Conservation (phyloP, 2,329 filamentous ascomycete species). For the Zymoseptoria pseudotritici region DNA sequence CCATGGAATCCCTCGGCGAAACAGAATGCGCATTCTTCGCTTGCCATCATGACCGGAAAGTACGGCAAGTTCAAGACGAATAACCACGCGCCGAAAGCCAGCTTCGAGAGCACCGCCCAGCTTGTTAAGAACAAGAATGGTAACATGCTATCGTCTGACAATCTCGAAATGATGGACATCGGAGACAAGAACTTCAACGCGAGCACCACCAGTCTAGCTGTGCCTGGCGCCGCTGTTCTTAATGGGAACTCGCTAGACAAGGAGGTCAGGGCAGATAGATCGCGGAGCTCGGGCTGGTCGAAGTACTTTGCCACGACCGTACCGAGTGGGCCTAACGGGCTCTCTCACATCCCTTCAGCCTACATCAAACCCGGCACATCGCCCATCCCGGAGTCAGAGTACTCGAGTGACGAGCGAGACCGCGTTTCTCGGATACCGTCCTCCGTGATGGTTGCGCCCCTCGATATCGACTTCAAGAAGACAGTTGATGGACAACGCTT, state of each 20-base stretch:
- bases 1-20: constrained; percentile 4
- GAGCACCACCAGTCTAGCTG: constrained; percentile 10
- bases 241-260: constrained; percentile 23
- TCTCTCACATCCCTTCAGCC: constrained; percentile 27
- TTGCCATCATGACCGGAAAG: constrained; percentile 50
- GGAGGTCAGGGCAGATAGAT: constrained; percentile 32
- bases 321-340: constrained; percentile 30
- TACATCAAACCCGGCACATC: constrained; percentile 32
- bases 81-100: constrained; percentile 39
- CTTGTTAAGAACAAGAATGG: constrained; percentile 51
- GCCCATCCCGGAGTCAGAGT: constrained; percentile 46
- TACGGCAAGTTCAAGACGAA: constrained; percentile 41
- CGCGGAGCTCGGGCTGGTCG: constrained; percentile 51
- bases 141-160: constrained; percentile 35
- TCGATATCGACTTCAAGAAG: constrained; percentile 48
- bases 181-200: constrained; percentile 30
- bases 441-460: constrained; percentile 62
- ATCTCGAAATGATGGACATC: constrained; percentile 39
- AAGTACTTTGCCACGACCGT: constrained; percentile 31
- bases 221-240: constrained; percentile 12
- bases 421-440: constrained; percentile 36
- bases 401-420: constrained; percentile 41
- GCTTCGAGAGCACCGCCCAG: constrained; percentile 53
- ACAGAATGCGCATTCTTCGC: constrained; percentile 29
- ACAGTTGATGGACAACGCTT: constrained; percentile 53